Base-by-base conservation (phyloP, 495 filamentous ascomycete species). In the Aspergillus leporis region DNA sequence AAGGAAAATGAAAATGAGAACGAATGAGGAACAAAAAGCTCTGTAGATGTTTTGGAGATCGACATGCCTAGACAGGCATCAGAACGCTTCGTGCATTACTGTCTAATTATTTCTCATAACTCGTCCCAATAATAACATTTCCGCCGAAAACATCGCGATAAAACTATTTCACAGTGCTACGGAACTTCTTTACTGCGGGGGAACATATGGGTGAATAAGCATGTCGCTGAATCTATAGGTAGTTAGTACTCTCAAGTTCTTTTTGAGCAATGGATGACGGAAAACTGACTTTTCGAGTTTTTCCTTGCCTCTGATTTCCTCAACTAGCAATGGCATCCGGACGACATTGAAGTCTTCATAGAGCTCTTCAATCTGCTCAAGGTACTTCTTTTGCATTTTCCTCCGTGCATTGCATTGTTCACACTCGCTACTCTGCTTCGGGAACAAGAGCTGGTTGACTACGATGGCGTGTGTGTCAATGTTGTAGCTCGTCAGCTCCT, bases 341-440 rank as follows among this genome's bases (percentile, higher is more conserved):
- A 99, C 93, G 32, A 99, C 93, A 71, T 99, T 97, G 74, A 99
- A 99, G 70, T 99, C 94, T 62, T 97, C 93, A 66, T 99, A 99
- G 51, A 99, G 75, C 79, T 99, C 95, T 75, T 96, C 92, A 61
- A 98, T 98, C 79, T 99, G 94, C 66, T 97, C 93, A 22, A 99
- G 78, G 68, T 99, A 99, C 75, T 99, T 99, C 86, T 93, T 95
- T 80, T 99, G 94, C 94, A 99, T 99, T 78, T 92, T 92, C 66
- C 93, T 82, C 56, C 94, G 80, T 28, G 94, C 90, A 66, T 91
- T 97, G 74, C 94, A 99, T 78, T 99, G 94, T 50, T 96, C 91
- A 73, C 94, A 99, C 32, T 85, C 82, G 66, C 87, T 94, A 22
- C 87, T 88, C 60, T 88, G 82, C 73, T 90, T 91, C 16, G 94